phyloP scores from a whole-genome alignment of 768 basidiomycete genomes.

The Rhizopogon vesiculosus region DNA sequence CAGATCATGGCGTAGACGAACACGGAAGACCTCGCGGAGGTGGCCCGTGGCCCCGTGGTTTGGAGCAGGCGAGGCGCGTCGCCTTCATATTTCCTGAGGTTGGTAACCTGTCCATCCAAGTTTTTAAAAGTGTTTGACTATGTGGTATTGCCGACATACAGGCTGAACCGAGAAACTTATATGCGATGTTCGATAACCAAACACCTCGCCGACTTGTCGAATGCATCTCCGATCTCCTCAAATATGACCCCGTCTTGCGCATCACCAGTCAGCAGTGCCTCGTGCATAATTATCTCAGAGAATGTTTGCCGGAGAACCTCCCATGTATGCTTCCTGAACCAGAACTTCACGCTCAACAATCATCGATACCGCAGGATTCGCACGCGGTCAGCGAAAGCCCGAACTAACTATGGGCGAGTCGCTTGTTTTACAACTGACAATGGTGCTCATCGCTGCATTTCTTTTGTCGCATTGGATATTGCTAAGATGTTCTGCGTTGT shows the following conservation, averaged over 20 bases:
- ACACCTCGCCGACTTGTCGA: conserved; percentile 81
- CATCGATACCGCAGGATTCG: neutral
- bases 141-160: conserved; percentile 23
- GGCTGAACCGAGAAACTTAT: conserved; percentile 65
- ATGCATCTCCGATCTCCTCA: conserved; percentile 87
- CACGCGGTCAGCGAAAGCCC: neutral
- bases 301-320: conserved; percentile 64
- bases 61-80: conserved; percentile 80
- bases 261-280: conserved; percentile 85
- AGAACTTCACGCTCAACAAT: neutral
- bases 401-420: neutral
- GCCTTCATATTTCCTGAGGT: conserved; percentile 92
- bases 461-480: no score
- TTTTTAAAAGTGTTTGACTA: neutral
- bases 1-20: conserved; percentile 73
- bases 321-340: conserved; percentile 50
- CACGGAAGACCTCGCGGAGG: conserved; percentile 73
- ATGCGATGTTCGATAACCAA: conserved; percentile 69
- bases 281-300: conserved; percentile 82
- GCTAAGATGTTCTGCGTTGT: no score
- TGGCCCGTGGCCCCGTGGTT: conserved; percentile 80
- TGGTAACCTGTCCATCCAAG: conserved; percentile 16
- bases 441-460: neutral
- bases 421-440: neutral
- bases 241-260: conserved; percentile 85